A percentile compares a stretch with the other conserved stretches of the same genome.
Evolutionary conservation across 768 basidiomycete genomes (phyloP).

Genomic region (Leccinum longicurvipes): DNA sequence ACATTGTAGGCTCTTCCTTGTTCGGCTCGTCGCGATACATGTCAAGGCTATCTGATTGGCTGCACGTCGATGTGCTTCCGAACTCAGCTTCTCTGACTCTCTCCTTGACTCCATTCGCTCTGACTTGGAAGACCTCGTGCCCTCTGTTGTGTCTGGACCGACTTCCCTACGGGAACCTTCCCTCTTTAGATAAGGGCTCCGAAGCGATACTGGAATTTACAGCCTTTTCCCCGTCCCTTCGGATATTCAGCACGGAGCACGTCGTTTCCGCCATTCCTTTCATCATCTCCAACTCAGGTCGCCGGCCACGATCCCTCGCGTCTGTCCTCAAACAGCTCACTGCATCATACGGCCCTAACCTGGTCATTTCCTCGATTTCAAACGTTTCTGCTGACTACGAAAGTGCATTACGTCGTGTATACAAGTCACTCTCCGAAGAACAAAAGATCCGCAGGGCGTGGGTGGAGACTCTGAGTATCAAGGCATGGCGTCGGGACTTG

Average conservation of each 20-base stretch:
- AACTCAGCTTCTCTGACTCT: constrained; percentile 9
- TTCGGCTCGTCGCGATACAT: background rate
- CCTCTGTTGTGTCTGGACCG: constrained; percentile 24
- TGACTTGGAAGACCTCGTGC: constrained; percentile 1
- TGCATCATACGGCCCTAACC: constrained; percentile 18
- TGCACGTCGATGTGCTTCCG: background rate
- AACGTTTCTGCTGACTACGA: constrained; percentile 40
- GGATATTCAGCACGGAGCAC: constrained; percentile 35
- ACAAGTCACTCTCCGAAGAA: constrained; percentile 8
- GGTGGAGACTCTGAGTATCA: constrained; percentile 26
- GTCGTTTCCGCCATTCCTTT: constrained; percentile 46
- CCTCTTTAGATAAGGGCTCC: constrained; percentile 15
- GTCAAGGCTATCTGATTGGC: background rate
- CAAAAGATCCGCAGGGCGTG: constrained; percentile 12
- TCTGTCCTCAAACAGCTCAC: constrained; percentile 37
- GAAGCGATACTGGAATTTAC: constrained; percentile 34
- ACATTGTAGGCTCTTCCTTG: background rate
- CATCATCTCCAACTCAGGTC: constrained; percentile 31
- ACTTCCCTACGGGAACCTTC: constrained; percentile 9
- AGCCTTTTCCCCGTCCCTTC: constrained; percentile 36
- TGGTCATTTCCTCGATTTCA: constrained; percentile 33
- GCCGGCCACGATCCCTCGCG: constrained; percentile 37
- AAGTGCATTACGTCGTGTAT: constrained; percentile 6
- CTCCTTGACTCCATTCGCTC: constrained; percentile 6
- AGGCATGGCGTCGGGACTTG: constrained; percentile 45